A percentile compares a stretch with the other conserved stretches of the same genome.
phyloP scores from a whole-genome alignment of 2,329 filamentous ascomycete species.

The Fusarium sp. region DNA sequence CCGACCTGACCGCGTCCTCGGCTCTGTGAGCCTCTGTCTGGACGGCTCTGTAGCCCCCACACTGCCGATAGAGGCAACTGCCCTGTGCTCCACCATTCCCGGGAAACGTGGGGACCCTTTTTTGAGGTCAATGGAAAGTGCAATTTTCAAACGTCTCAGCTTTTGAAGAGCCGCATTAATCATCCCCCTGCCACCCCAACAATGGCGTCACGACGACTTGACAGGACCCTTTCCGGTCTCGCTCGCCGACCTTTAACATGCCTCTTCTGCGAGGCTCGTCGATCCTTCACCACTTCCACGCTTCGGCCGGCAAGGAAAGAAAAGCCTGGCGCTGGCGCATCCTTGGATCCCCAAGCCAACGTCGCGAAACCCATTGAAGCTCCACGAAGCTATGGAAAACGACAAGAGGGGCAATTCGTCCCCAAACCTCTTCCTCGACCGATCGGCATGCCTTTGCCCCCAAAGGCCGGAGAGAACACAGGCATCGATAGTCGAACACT shows the following conservation, averaged over 20 bases:
- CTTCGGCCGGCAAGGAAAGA: conserved; percentile 48
- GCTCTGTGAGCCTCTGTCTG: conserved; percentile 19
- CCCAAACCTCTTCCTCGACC: conserved; percentile 76
- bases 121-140: background rate
- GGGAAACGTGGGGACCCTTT: conserved; percentile 25
- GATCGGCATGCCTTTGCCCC: conserved; percentile 83
- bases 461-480: conserved; percentile 83
- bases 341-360: conserved; percentile 55
- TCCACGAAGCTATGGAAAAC: conserved; percentile 71
- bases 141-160: conserved; percentile 41
- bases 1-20: conserved; percentile 41
- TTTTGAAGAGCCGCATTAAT: conserved; percentile 25
- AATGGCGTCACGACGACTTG: conserved; percentile 54
- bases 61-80: conserved; percentile 37
- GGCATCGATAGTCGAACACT: conserved; percentile 78
- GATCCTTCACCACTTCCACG: conserved; percentile 62
- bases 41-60: conserved; percentile 15
- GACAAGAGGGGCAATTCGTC: conserved; percentile 65
- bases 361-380: conserved; percentile 67
- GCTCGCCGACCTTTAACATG: conserved; percentile 58
- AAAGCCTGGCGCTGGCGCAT: conserved; percentile 55
- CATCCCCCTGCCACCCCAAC: conserved; percentile 19
- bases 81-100: conserved; percentile 37
- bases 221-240: conserved; percentile 49
- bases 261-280: conserved; percentile 65